Base-by-base conservation (phyloP, 768 basidiomycete species). In the Dioszegia crocea region DNA sequence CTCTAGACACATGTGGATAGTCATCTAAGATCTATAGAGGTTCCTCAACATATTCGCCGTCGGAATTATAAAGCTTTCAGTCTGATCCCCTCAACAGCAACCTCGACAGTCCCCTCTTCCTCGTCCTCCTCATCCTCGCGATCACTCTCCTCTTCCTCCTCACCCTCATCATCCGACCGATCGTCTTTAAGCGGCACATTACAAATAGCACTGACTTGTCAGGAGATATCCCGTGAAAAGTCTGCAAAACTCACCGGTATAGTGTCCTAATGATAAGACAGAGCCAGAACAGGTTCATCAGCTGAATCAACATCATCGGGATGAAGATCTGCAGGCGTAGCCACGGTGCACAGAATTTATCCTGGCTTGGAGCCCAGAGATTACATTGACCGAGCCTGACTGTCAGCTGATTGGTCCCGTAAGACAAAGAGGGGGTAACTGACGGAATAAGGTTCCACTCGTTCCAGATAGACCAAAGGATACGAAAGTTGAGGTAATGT, bases 231-330 rank as follows among this genome's bases (percentile, higher is more conserved):
- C n/a, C n/a, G n/a, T n/a, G n/a, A n/a, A n/a, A n/a, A n/a, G n/a
- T n/a, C n/a, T n/a, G n/a, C n/a, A n/a, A n/a, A n/a, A n/a, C 85
- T 43, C 62, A 91, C 89, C 87, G 82, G 47, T 82, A 76, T 17
- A 87, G 80, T 51, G 94, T 87, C 56, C 90, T 85, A 73, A 83
- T 77, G 75, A 97, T 91, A 26, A 91, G 80, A 77, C 81, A 85
- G 76, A 88, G 93, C 93, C 93, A 97, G 81, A 96, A 94, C 24
- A 94, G 60, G 73, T 97, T 97, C 67, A 99, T 81, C 39, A 84
- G 66, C 74, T 92, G 90, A 14, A 99, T 81, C 0, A 90, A 78
- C 4, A 84, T 60, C 56, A 98, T 78, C 0, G 91, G 87, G 0
- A 77, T 60, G 66, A 93, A 89, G 49, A 94, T 83, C 64, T 11